Evolutionary conservation across 2,329 filamentous ascomycete species (phyloP).

Genomic region (Cladobotryum protrusum): DNA sequence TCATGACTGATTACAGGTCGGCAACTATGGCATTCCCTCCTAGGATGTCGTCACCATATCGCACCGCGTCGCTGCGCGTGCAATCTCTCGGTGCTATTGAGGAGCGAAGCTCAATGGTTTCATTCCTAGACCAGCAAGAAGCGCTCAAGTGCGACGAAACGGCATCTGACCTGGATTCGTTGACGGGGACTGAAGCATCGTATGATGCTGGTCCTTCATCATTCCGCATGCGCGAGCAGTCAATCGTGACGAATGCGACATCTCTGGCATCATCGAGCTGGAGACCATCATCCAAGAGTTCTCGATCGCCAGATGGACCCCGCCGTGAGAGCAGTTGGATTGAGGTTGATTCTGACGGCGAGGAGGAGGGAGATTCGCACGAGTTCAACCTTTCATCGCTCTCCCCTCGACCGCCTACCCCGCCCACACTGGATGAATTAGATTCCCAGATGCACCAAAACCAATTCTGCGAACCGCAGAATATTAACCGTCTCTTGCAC

Average conservation of each 20-base stretch:
- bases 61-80: constrained; percentile 24
- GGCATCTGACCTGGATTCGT: constrained; percentile 29
- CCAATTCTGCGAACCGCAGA: not conserved
- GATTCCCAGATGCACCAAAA: not conserved
- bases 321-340: constrained; percentile 31
- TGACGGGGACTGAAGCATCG: constrained; percentile 25
- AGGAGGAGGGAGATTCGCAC: constrained; percentile 16
- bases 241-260: constrained; percentile 30
- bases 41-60: constrained; percentile 21
- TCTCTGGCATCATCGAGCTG: constrained; percentile 28
- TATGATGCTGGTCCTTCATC: constrained; percentile 27
- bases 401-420: constrained; percentile 27
- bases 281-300: constrained; percentile 20
- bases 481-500: constrained; percentile 9
- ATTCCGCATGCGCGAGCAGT: constrained; percentile 28
- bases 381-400: constrained; percentile 13
- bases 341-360: constrained; percentile 30
- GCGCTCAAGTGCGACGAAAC: constrained; percentile 16
- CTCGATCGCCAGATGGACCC: constrained; percentile 7
- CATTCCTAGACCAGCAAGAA: constrained; percentile 25
- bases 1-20: not conserved
- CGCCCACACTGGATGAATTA: constrained; percentile 14
- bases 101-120: constrained; percentile 30
- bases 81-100: constrained; percentile 30
- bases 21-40: not conserved